Evolutionary conservation across 2,329 filamentous ascomycete genomes (phyloP), one percentile per base, ranked within the genome.

Genomic region (Penicillium verrucosum): DNA sequence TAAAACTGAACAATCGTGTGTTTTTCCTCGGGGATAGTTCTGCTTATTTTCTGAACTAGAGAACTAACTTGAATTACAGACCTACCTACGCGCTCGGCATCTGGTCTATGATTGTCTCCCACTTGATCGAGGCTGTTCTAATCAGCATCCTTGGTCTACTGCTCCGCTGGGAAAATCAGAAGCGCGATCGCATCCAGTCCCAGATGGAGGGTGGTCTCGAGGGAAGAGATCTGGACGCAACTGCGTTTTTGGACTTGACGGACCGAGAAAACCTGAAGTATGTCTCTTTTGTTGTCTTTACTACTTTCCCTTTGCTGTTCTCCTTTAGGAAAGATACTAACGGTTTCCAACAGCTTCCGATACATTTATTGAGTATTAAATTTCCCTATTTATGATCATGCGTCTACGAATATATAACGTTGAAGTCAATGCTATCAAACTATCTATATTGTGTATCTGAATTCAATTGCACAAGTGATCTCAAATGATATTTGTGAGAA

Each of bases 91-190:
- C 68, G 23, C 73, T 82, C 38, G 81, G 81, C 1, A 83, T 83
- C 50, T 83, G 81, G 80, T 81, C 77, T 16, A 83, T 83, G 78
- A 82, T 83, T 54, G 79, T 81, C 32, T 78, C 77, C 4, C 80
- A 83, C 59, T 66, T 83, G 21, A 71, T 82, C 12, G 82, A 85
- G 66, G 80, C 78, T 10, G 69, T 72, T 4, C 62, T 82, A 0
- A 77, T 83, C 21, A 60, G 73, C 6, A 58, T 67, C 0, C 73
- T 83, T n/a, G 78, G 81, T 34, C 63, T 79, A 4, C 64, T 81
- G 7, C 69, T 85, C 25, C 73, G 73, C 3, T 68, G 73, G 61
- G 81, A 83, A 70, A 84, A 84, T 55, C 70, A 73, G 56, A 74
- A 77, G 37, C 70, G 81, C 3, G 81, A 84, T 61, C 68, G 70